Evolutionary conservation across 768 basidiomycete species (phyloP), one percentile per base, ranked within the genome.

Genomic region (Pleurotus pulmonarius): DNA sequence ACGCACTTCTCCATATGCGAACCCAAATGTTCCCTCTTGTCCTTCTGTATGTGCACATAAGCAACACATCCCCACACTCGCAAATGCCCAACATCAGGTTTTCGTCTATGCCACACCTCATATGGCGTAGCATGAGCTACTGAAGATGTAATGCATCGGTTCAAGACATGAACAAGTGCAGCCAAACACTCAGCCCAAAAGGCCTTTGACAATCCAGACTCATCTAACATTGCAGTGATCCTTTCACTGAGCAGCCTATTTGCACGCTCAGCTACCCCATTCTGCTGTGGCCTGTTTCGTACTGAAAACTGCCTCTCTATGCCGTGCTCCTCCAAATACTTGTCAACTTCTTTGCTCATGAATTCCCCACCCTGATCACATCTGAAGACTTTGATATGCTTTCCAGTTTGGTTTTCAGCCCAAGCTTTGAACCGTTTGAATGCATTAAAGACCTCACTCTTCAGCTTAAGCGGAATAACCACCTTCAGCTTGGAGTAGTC

Each of bases 361-460:
- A 66, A 75, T 55, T 75, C 72, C 1, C 70, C 73, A 5, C 71
- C 74, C 46, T 72, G 67, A 62, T 75, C 71, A 52, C 69, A 62
- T 18, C 66, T 64, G 26, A 26, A 26, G 26, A 26, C 26, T 26
- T 26, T 26, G 4, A 26, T 26, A 26, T 26, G 26, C 8, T 26
- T 26, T 5, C 26, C 26, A 26, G 26, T 26, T 5, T 26, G 26
- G 26, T 26, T 26, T 8, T 26, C 26, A 26, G 26, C 71, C 34
- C 56, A 61, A 0, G 69, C 68, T 59, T 74, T 73, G 68, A 56
- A 75, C 6, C 22, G 13, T 56, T 68, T 26, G 8, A 26, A 26
- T 26, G 26, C 60, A 3, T 47, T 58, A 55, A 69, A 66, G 16
- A 61, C 54, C 8, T 69, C 65, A 52, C 56, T 56, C 58, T 66